phyloP scores from a whole-genome alignment of 1,284 basidiomycete genomes.

The Austroboletus niveus region DNA sequence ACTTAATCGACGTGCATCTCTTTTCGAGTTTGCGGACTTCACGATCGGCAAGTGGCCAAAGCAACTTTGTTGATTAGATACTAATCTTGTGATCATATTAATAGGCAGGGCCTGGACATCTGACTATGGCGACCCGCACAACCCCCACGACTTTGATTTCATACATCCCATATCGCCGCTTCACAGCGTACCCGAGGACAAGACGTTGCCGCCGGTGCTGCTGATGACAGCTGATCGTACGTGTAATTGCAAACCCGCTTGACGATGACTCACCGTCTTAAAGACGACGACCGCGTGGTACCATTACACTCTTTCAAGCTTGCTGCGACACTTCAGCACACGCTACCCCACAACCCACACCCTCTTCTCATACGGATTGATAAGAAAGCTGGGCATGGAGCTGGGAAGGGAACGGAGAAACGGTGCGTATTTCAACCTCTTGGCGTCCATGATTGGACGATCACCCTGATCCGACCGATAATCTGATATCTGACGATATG shows the following conservation, averaged over 20 bases:
- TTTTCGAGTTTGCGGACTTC: constrained; percentile 65
- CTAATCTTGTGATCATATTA: constrained; percentile 5
- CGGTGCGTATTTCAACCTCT: constrained; percentile 39
- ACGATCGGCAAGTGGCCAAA: constrained; percentile 55
- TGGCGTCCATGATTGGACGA: neutral
- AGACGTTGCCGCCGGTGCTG: constrained; percentile 62
- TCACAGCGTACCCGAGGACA: constrained; percentile 67
- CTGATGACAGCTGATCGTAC: constrained; percentile 77
- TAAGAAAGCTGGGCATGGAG: constrained; percentile 78
- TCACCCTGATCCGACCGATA: constrained; percentile 2
- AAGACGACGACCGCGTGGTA: constrained; percentile 82
- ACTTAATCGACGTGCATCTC: constrained; percentile 6
- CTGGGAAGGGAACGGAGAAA: constrained; percentile 76
- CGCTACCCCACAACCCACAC: constrained; percentile 58
- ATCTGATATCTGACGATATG: constrained; percentile 7
- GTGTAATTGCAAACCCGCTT: constrained; percentile 26
- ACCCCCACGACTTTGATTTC: constrained; percentile 78
- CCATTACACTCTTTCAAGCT: constrained; percentile 82
- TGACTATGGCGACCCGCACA: constrained; percentile 80
- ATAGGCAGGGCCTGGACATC: constrained; percentile 74
- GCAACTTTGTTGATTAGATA: neutral
- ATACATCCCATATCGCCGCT: constrained; percentile 76
- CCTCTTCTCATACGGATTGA: constrained; percentile 76
- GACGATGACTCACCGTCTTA: constrained; percentile 4
- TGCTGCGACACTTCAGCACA: constrained; percentile 70